Evolutionary conservation across 2,329 filamentous ascomycete genomes (phyloP).

Genomic region (Penicillium palitans): DNA sequence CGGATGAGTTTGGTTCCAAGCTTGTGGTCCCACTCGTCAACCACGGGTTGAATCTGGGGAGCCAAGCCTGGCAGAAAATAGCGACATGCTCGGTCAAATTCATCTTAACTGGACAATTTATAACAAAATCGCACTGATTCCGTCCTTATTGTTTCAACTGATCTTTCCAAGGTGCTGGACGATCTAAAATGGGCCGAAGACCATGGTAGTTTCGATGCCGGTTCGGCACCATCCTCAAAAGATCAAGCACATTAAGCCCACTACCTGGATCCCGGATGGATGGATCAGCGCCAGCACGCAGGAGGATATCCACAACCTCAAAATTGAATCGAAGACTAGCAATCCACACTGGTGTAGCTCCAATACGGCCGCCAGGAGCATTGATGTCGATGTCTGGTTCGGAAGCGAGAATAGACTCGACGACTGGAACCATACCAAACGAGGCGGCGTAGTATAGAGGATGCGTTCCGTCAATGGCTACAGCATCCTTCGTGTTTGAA

Average conservation of each 20-base stretch:
- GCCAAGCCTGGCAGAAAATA: neutral
- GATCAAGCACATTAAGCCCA: conserved; percentile 8
- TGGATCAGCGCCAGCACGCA: conserved; percentile 24
- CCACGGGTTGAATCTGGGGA: neutral
- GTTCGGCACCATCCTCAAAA: conserved; percentile 7
- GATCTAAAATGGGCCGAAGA: conserved; percentile 12
- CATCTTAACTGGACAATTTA: neutral
- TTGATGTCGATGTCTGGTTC: conserved; percentile 20
- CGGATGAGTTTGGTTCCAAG: neutral
- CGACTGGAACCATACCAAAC: conserved; percentile 21
- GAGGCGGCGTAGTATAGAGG: conserved; percentile 25
- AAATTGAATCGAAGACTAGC: conserved; percentile 17
- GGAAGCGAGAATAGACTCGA: conserved; percentile 17
- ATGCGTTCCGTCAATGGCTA: conserved; percentile 17
- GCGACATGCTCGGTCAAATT: neutral
- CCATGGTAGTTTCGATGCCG: neutral
- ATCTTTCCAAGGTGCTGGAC: conserved; percentile 7
- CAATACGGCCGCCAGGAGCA: conserved; percentile 20
- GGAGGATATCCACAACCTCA: conserved; percentile 18
- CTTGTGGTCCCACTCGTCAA: neutral
- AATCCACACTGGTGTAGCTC: conserved; percentile 21
- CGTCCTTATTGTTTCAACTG: neutral
- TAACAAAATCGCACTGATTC: neutral
- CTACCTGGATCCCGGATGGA: conserved; percentile 18
- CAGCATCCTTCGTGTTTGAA: neutral